Percentiles rank a stretch among this genome's conserved stretches.
Evolutionary conservation across 495 filamentous ascomycete species (phyloP).

Genomic region (Umbilicaria muhlenbergii): DNA sequence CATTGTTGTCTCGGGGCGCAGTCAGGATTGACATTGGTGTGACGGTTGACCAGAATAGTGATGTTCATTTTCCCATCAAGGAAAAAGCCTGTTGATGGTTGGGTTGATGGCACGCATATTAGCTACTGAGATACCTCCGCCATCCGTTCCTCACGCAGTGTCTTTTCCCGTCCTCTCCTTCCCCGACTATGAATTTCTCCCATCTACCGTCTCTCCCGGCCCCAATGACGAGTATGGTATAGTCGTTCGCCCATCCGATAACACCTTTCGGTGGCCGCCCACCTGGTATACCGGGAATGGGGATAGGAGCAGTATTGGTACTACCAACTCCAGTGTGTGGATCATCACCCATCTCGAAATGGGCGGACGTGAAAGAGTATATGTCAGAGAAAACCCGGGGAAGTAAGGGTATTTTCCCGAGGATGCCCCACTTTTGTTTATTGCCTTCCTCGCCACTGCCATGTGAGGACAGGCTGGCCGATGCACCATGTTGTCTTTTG

Average conservation of each 20-base stretch:
- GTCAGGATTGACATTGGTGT: too few species aligned
- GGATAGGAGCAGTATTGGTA: conserved; percentile 14
- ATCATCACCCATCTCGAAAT: conserved; percentile 71
- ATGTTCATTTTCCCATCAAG: too few species aligned
- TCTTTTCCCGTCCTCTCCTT: conserved; percentile 45
- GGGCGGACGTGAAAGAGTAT: conserved; percentile 60
- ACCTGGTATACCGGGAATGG: conserved; percentile 28
- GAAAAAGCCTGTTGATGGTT: too few species aligned
- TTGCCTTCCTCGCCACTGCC: conserved; percentile 26
- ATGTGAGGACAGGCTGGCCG: conserved; percentile 19
- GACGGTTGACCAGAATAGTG: too few species aligned
- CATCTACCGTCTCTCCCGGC: conserved; percentile 66
- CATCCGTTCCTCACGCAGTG: conserved; percentile 55
- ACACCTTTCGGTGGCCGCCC: conserved; percentile 56
- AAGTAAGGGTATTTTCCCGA: conserved; percentile 62
- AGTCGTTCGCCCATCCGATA: conserved; percentile 59
- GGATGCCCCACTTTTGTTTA: conserved; percentile 63
- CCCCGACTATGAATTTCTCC: conserved; percentile 63
- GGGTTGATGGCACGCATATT: neutral
- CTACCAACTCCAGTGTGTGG: conserved; percentile 24
- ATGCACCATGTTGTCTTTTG: conserved; percentile 22
- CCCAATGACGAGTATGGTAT: conserved; percentile 57
- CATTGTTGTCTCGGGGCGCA: too few species aligned
- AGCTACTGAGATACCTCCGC: conserved; percentile 56
- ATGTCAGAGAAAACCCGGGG: conserved; percentile 69